Evolutionary conservation across 2,329 filamentous ascomycete genomes (phyloP).

Genomic region (Alternaria sp.): DNA sequence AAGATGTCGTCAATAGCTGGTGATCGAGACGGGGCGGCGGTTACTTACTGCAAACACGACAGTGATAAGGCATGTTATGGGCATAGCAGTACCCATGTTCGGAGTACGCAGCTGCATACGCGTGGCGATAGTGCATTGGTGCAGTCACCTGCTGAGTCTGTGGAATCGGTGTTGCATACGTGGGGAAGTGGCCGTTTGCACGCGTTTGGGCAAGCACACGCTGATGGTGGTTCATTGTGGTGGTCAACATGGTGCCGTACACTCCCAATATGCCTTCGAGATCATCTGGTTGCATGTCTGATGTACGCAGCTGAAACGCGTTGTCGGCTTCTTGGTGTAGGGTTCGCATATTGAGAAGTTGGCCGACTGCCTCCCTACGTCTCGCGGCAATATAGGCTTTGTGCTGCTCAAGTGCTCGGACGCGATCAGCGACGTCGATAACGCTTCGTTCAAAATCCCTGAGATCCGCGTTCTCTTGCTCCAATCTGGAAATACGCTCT

Average conservation of each 20-base stretch:
- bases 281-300: slow-evolving; percentile 28
- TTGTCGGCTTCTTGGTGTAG: slow-evolving; percentile 31
- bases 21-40: no score
- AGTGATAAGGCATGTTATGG: slow-evolving; percentile 24
- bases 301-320: slow-evolving; percentile 24
- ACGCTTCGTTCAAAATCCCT: neutral
- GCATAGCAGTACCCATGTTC: slow-evolving; percentile 20
- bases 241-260: slow-evolving; percentile 20
- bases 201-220: slow-evolving; percentile 19
- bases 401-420: slow-evolving; percentile 23
- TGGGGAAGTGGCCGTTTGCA: neutral
- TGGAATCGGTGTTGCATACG: neutral
- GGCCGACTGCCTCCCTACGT: slow-evolving; percentile 27
- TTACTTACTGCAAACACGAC: slow-evolving; percentile 21
- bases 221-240: slow-evolving; percentile 29
- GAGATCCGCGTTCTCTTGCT: slow-evolving; percentile 24
- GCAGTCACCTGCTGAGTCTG: neutral
- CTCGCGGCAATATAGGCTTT: slow-evolving; percentile 15
- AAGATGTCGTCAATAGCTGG: neutral
- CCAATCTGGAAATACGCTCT: slow-evolving; percentile 15
- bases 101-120: slow-evolving; percentile 19
- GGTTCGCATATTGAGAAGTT: slow-evolving; percentile 28
- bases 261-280: slow-evolving; percentile 30
- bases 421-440: slow-evolving; percentile 1
- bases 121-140: neutral